phyloP scores from a whole-genome alignment of 2,329 filamentous ascomycete genomes.

The Pseudocercospora fuligena region DNA sequence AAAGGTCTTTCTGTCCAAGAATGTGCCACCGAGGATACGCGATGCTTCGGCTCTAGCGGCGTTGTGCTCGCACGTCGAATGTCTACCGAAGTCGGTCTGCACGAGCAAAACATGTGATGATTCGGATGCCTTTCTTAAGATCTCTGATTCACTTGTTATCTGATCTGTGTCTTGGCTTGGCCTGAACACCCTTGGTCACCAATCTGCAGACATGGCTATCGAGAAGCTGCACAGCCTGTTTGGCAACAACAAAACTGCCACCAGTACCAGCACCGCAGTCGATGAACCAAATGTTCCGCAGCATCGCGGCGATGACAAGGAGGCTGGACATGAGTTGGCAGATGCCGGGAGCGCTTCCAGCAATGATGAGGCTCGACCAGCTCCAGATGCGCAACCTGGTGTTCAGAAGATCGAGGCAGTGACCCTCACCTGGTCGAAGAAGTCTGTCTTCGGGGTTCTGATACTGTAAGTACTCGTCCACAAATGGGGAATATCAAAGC shows the following conservation, averaged over 20 bases:
- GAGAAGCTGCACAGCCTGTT: background rate
- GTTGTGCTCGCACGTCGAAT: background rate
- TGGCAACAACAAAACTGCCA: background rate
- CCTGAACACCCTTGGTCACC: background rate
- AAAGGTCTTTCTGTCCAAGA: background rate
- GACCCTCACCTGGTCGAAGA: constrained; percentile 47
- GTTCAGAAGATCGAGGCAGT: constrained; percentile 48
- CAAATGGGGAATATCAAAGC: no score
- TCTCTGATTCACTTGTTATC: no score
- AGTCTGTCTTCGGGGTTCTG: constrained; percentile 45
- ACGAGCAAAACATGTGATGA: background rate
- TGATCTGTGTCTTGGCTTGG: background rate
- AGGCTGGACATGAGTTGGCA: background rate
- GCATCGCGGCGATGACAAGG: background rate
- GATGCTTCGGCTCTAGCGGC: background rate
- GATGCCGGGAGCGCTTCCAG: background rate
- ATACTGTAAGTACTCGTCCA: constrained; percentile 39
- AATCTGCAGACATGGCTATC: background rate
- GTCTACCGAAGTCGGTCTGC: background rate
- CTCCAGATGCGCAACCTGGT: constrained; percentile 41
- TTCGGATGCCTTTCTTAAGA: no score
- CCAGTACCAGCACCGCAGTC: background rate
- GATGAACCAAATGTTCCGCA: background rate
- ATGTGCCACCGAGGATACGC: background rate
- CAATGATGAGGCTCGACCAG: constrained; percentile 15